Evolutionary conservation across 257 asterid genomes (phyloP), one percentile per base, ranked within the genome.

Genomic region (Penstemon newberryi): DNA sequence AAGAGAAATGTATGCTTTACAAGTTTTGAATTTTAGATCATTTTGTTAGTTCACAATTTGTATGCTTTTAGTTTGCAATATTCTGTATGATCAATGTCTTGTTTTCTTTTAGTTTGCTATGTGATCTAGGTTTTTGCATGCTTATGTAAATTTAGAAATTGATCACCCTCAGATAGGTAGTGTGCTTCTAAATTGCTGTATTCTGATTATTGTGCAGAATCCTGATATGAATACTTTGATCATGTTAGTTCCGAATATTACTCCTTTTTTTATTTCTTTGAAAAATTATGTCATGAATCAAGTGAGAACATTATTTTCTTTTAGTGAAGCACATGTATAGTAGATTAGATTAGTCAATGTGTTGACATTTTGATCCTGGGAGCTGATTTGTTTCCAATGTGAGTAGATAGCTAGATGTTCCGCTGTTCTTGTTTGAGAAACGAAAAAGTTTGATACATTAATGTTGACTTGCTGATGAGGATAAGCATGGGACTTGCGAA

Each of bases 81-180:
- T 19, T 13, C 3, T 53, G 6, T 53, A 36, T 53, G 58, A 53
- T 53, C 8, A 13, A 11, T 33, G n/a, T 36, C 8, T 57, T 9
- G 8, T 9, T 57, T 15, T 57, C 8, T n/a, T 4, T 49, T 49
- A 15, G 15, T 25, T 25, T 25, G 33, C 33, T 25, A 25, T 25
- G 33, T 37, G 33, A 45, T 61, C 41, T 57, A 64, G 15, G 33
- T 66, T 63, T 56, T 49, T n/a, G 75, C 71, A 43, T 19, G 37
- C 33, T 25, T 25, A 25, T 7, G 66, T 63, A 9, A 33, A 5
- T 19, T 11, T 62, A 6, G 4, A 15, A 37, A 15, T 15, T 41
- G 4, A 33, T 54, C 65, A 67, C 43, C 18, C 36, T 53, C 36
- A 8, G 55, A 37, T 54, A 6, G 11, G 43, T 4, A 41, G 52